A percentile compares a stretch with the other conserved stretches of the same genome.
Conservation (phyloP, 805 yeast species). For the Monosporozyma aerobia region DNA sequence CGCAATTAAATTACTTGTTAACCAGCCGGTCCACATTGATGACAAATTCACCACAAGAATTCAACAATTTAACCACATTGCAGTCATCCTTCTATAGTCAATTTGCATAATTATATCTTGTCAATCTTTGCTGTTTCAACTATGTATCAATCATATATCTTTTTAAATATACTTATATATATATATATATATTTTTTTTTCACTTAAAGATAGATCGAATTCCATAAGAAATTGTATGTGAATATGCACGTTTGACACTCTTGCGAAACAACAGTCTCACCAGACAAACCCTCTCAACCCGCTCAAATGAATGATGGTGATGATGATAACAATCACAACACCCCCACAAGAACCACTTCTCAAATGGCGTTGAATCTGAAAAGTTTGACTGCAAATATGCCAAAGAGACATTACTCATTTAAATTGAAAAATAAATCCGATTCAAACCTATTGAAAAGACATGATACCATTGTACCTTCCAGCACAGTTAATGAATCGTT, state of each 20-base stretch:
- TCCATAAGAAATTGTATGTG: too few relatives aligned
- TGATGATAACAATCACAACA: neutral
- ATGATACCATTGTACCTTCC: neutral
- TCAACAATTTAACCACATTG: constrained; percentile 11
- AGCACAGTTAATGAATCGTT: neutral
- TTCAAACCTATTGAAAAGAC: neutral
- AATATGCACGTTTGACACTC: too few relatives aligned
- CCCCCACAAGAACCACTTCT: neutral
- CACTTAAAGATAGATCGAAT: neutral
- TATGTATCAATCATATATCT: neutral
- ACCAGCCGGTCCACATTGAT: constrained; percentile 12
- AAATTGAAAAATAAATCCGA: neutral
- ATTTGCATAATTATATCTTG: neutral
- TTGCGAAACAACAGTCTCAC: neutral
- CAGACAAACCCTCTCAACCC: neutral
- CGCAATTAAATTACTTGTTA: constrained; percentile 21
- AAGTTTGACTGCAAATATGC: constrained; percentile 3
- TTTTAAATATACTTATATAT: neutral
- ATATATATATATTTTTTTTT: neutral
- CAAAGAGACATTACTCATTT: neutral
- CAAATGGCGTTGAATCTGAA: constrained; percentile 13
- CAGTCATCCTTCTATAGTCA: constrained; percentile 11
- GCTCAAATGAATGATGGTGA: neutral
- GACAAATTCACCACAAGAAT: constrained; percentile 5
- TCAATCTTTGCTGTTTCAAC: neutral